Evolutionary conservation across 2,329 filamentous ascomycete species (phyloP).

Genomic region (Cadophora malorum): DNA sequence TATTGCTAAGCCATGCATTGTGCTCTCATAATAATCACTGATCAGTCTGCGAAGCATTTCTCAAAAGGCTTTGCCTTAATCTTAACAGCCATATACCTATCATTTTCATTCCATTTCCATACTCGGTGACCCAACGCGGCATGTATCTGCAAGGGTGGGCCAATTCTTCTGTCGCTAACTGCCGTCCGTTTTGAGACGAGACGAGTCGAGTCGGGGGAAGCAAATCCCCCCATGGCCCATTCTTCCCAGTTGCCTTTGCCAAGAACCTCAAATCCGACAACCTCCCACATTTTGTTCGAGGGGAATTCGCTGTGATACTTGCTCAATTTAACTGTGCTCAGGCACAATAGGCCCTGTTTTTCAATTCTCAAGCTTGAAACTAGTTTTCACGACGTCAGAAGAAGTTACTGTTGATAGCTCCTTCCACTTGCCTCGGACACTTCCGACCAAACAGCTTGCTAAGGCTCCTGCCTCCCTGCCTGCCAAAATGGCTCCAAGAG

Average conservation of each 20-base stretch:
- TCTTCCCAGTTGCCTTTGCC: conserved; percentile 8
- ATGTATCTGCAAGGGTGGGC: conserved; percentile 4
- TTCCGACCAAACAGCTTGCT: neutral
- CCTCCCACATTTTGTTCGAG: conserved; percentile 7
- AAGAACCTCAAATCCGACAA: conserved; percentile 13
- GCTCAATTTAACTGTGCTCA: conserved; percentile 25
- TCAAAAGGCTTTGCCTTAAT: neutral
- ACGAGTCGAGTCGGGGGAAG: conserved; percentile 16
- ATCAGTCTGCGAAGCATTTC: neutral
- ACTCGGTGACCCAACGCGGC: conserved; percentile 15
- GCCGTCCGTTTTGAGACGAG: conserved; percentile 1
- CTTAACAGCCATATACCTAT: neutral
- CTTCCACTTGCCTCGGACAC: neutral
- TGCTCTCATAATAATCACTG: neutral
- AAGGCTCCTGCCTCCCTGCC: conserved; percentile 18
- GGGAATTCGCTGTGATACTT: conserved; percentile 17
- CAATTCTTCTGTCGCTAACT: neutral
- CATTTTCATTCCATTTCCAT: neutral
- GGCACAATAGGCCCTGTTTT: conserved; percentile 15
- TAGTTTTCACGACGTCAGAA: neutral
- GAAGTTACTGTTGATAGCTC: conserved; percentile 10
- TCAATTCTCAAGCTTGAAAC: neutral
- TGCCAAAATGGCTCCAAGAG: conserved; percentile 54
- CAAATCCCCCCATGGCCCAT: conserved; percentile 5
- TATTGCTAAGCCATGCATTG: conserved; percentile 1